Evolutionary conservation across 108 stramenopile genomes (phyloP), one percentile per base, ranked within the genome.

Genomic region (Discostella pseudostelligera): DNA sequence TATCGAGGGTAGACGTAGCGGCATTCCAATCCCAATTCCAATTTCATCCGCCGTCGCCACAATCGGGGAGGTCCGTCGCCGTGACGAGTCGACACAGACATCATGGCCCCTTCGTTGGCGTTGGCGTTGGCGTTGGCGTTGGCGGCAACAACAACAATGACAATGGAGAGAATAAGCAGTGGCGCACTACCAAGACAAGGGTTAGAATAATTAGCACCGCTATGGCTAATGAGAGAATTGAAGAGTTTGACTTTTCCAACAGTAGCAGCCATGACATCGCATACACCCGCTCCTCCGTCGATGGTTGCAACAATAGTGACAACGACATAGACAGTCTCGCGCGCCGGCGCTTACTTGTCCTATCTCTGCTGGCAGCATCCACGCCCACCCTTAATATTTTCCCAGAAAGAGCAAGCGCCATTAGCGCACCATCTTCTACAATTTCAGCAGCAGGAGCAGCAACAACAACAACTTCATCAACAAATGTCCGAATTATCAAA

Each of bases 401-500:
- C 17, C 14, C 32, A 22, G 40, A 26, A 28, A 51, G 17, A 47
- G 26, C 53, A n/a, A 56, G 25, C 17, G 54, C 67, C n/a, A 36
- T 49, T 51, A 39, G 11, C 19, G 21, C 63, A 28, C 14, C 56
- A 59, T 46, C 40, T 5, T 19, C 17, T 21, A 46, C 37, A 13
- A 46, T 8, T 14, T 1, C 28, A 6, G 2, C 43, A 17, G n/a
- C 8, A 32, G 37, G 29, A 58, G 45, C 39, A 43, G 61, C 54
- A 58, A 17, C 45, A 14, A 37, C 47, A 28, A 65, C 42, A 16
- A 43, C 25, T 12, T 0, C 28, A 17, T 11, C 5, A 67, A 66
- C 32, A 68, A 86, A 19, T n/a, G n/a, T n/a, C n/a, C n/a, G n/a
- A n/a, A 67, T 92, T 19, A 44, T 92, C 28, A 80, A 76, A 24